Evolutionary conservation across 2,329 filamentous ascomycete species (phyloP), one percentile per base, ranked within the genome.

Genomic region (Nemania sp.): DNA sequence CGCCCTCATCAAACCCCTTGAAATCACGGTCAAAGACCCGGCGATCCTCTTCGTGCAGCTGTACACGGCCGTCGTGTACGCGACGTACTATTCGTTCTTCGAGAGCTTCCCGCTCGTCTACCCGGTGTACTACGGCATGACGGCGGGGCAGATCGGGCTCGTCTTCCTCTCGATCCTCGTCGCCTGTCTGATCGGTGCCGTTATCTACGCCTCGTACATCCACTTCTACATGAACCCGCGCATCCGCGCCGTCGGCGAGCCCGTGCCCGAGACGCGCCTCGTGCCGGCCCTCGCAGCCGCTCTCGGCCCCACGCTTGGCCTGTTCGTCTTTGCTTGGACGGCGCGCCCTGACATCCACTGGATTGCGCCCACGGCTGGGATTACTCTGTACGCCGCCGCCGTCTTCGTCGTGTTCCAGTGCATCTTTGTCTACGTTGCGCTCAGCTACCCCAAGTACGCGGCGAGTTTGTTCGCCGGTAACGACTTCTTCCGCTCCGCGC

Each of bases 31-130:
- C 75, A 86, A 88, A 74, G 88, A 90, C 64, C 89, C 89, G 0
- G 86, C 88, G 13, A 84, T 91, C 70, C 77, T 88, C 67, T 90
- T 91, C 77, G 84, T 88, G 0, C 87, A 89, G 73, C 64, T 89
- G 43, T 91, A 90, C 78, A 88, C 85, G 2, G 85, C 85, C 62
- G 83, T 90, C 71, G 84, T 87, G 71, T 91, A 90, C 77, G 86
- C 82, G 61, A 89, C 88, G 74, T 89, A 88, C 80, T 88, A 88
- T 73, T 84, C 82, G 49, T 91, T 86, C 79, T 91, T 91, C 75
- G 89, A 91, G 73, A 86, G 86, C n/a, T 91, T 91, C 77, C 88
- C 89, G 3, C 80, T 90, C 15, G 88, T 91, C 63, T 92, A 89
- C 76, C 82, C 84, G 2, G 82, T 82, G 45, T 80, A 85, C 73